Evolutionary conservation across 2,329 filamentous ascomycete genomes (phyloP), one percentile per base, ranked within the genome.

Genomic region (Colletotrichum karsti): DNA sequence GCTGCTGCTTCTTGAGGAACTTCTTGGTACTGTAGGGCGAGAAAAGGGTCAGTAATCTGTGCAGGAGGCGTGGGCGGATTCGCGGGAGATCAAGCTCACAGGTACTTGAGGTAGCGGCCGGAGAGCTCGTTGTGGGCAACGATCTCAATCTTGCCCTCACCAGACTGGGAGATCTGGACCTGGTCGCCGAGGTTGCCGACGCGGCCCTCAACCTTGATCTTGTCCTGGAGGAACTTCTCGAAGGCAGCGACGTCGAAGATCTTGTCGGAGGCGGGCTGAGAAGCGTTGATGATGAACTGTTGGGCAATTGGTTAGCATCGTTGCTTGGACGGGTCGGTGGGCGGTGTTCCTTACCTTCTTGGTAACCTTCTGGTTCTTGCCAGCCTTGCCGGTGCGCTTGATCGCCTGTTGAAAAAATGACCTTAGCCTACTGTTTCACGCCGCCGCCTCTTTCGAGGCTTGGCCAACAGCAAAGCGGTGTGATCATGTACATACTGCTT

Each of bases 1-100:
- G 93, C 91, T 98, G 95, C 90, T 98, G 94, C 93, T 99, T 99
- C 94, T 99, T 99, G 86, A 99, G 92, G 92, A 97, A 99, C 91
- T 99, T 99, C 94, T 99, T 99, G 84, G 96, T 99, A 83, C 94
- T 97, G 75, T 54, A 70, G 22, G 10, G 41, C 22, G 15, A 18
- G 3, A 20, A 26, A n/a, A 2, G n/a, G 3, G 62, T 70, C 28
- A 70, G 69, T 13, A 3, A 53, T 35, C 33, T 39, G n/a, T 15
- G 3, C 7, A 22, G 7, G 13, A 8, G 12, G 5, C 24, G 3
- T 39, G 18, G 5, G 28, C 13, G 26, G 12, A 13, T 1, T 13
- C 22, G 22, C 44, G 69, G 39, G 24, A 41, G 41, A 42, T 48
- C 22, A 22, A 28, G 88, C 94, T 75, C 88, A 97, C 94, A 99